phyloP scores from a whole-genome alignment of 352 stramenopile genomes.

The Pythium oligandrum region DNA sequence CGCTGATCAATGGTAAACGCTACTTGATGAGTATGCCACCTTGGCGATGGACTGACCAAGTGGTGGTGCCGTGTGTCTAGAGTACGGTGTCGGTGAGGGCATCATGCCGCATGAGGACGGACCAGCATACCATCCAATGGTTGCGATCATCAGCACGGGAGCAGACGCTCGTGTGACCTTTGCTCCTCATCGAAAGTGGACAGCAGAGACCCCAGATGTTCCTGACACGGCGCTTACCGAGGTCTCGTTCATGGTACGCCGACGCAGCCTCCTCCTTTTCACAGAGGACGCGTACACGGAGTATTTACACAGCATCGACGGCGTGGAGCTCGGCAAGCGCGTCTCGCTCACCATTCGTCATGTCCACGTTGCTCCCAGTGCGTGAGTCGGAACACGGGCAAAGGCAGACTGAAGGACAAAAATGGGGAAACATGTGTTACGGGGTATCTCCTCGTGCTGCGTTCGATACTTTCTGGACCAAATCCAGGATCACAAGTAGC shows the following conservation, averaged over 20 bases:
- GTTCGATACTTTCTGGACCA: too few relatives aligned
- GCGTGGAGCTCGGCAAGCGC: slow-evolving; percentile 15
- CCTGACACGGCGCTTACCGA: background rate
- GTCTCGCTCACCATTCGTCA: slow-evolving; percentile 29
- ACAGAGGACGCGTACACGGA: slow-evolving; percentile 23
- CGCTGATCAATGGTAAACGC: slow-evolving; percentile 61
- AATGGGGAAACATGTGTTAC: too few relatives aligned
- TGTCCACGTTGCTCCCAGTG: slow-evolving; percentile 1
- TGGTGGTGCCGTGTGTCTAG: slow-evolving; percentile 13
- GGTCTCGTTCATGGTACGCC: slow-evolving; percentile 7
- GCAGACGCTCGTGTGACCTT: slow-evolving; percentile 54
- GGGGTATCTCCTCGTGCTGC: too few relatives aligned
- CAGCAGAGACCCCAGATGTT: background rate
- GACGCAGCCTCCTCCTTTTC: slow-evolving; percentile 24
- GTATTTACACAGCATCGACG: slow-evolving; percentile 27
- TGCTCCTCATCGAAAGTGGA: slow-evolving; percentile 35
- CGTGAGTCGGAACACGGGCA: too few relatives aligned
- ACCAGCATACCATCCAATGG: slow-evolving; percentile 59
- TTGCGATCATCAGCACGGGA: slow-evolving; percentile 62
- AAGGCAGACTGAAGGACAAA: too few relatives aligned
- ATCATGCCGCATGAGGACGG: slow-evolving; percentile 74
- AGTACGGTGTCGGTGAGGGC: slow-evolving; percentile 56
- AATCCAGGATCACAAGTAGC: too few relatives aligned
- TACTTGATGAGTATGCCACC: background rate
- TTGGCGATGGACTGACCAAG: background rate